Base-by-base conservation (phyloP, 768 basidiomycete genomes). In the Coprinopsis sp. region DNA sequence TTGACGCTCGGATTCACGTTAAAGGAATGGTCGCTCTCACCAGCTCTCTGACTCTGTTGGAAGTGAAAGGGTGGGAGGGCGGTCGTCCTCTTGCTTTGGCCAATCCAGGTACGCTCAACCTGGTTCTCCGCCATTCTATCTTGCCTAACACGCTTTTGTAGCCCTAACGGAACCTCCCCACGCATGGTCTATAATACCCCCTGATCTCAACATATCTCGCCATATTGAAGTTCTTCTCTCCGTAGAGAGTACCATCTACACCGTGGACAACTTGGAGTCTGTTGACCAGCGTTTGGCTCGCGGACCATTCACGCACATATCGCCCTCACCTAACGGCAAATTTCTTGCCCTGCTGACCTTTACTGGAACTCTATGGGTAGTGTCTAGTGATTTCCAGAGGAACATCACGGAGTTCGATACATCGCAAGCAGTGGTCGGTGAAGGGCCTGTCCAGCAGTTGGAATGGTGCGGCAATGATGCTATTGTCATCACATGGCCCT, bases 391-490 rank as follows among this genome's bases (percentile, higher is more conserved):
- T 63, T 97, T 98, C 59, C 84, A 89, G 52, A 78, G 90, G 33
- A 88, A 77, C 56, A 75, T 95, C 54, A 88, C 91, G 3, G 94
- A 96, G 59, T 92, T 90, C 54, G 81, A 92, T 47, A 87, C 87
- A 2, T 71, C 63, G 6, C 71, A 68, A 22, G 74, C 78, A 24
- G 58, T 68, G 49, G 78, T 72, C 5, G 78, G 74, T 0, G 73
- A 80, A 16, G 85, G 82, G 2, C 63, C 71, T 3, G 74, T 89
- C 2, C 71, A 72, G 28, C 84, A 86, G 53, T 82, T 92, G 0
- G 87, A 87, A 58, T 99, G 96, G 96, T 97, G 93, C 62, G 94
- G 94, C 1, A 91, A 92, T 59, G 94, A 99, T 64, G 91, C 93
- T 0, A 86, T 98, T 36, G 72, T 92, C 3, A 74, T 96, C 14